Conservation (phyloP, 2,329 filamentous ascomycete species). For the Hyphodiscus sp. region DNA sequence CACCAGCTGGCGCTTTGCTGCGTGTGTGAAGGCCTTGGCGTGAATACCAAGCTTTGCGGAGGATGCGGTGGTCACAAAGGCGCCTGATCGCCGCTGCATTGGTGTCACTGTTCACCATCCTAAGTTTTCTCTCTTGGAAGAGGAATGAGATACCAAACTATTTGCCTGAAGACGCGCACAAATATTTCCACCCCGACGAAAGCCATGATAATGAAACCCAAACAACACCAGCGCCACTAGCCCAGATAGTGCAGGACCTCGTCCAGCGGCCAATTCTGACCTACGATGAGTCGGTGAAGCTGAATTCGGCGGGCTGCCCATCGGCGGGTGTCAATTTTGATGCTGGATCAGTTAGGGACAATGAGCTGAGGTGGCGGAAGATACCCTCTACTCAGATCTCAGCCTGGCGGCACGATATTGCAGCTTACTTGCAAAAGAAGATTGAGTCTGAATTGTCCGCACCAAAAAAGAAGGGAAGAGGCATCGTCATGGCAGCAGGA, state of each 20-base stretch:
- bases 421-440: constrained; percentile 5
- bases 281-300: constrained; percentile 11
- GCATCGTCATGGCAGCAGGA: constrained; percentile 20
- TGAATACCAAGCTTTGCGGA: too few relatives aligned
- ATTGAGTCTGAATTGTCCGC: neutral
- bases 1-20: too few relatives aligned
- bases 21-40: too few relatives aligned
- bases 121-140: neutral
- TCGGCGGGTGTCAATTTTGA: constrained; percentile 16
- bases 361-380: constrained; percentile 9
- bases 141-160: neutral
- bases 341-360: constrained; percentile 5
- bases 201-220: too few relatives aligned
- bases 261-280: constrained; percentile 8
- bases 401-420: constrained; percentile 14
- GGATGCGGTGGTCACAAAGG: too few relatives aligned
- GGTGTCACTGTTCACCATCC: too few relatives aligned
- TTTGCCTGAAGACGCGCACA: neutral
- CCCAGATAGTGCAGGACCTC: constrained; percentile 1
- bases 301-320: constrained; percentile 11
- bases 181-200: neutral
- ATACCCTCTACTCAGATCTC: constrained; percentile 13
- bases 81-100: too few relatives aligned
- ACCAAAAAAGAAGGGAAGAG: constrained; percentile 7
- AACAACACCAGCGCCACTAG: neutral